Evolutionary conservation across 345 rosid species (phyloP).

Genomic region (Combretum micranthum): DNA sequence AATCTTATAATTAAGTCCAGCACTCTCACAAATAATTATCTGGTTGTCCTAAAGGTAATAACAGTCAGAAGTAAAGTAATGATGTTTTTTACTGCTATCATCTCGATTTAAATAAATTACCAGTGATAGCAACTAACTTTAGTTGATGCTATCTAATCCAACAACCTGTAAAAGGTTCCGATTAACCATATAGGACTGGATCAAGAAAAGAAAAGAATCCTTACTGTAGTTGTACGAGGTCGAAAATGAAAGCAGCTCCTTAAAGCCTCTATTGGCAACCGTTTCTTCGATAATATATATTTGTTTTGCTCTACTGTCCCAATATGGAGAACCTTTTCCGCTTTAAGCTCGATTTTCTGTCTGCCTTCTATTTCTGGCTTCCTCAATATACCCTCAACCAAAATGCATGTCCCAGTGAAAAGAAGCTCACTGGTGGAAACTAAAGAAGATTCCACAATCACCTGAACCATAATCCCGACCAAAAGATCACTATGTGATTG

Average conservation of each 20-base stretch:
- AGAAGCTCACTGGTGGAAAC: constrained; percentile 36
- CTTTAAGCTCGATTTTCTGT: constrained; percentile 48
- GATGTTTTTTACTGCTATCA: too few relatives aligned
- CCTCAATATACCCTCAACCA: constrained; percentile 57
- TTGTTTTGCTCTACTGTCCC: constrained; percentile 57
- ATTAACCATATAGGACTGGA: background rate
- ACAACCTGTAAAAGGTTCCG: too few relatives aligned
- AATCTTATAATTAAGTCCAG: too few relatives aligned
- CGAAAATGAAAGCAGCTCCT: constrained; percentile 73
- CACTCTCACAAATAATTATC: too few relatives aligned
- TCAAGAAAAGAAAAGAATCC: background rate
- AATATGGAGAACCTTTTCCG: constrained; percentile 64
- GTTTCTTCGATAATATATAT: constrained; percentile 59
- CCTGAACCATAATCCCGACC: constrained; percentile 26
- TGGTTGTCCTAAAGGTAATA: too few relatives aligned
- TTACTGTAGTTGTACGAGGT: constrained; percentile 80
- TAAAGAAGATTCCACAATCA: constrained; percentile 52
- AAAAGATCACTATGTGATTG: too few relatives aligned
- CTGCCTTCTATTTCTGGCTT: constrained; percentile 22
- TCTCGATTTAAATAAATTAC: too few relatives aligned
- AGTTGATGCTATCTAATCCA: too few relatives aligned
- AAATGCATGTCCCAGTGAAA: constrained; percentile 59
- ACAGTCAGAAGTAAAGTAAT: too few relatives aligned
- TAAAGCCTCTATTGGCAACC: constrained; percentile 56
- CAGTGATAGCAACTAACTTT: too few relatives aligned